Evolutionary conservation across 2,329 filamentous ascomycete genomes (phyloP), one percentile per base, ranked within the genome.

Genomic region (Falciphora oryzae): DNA sequence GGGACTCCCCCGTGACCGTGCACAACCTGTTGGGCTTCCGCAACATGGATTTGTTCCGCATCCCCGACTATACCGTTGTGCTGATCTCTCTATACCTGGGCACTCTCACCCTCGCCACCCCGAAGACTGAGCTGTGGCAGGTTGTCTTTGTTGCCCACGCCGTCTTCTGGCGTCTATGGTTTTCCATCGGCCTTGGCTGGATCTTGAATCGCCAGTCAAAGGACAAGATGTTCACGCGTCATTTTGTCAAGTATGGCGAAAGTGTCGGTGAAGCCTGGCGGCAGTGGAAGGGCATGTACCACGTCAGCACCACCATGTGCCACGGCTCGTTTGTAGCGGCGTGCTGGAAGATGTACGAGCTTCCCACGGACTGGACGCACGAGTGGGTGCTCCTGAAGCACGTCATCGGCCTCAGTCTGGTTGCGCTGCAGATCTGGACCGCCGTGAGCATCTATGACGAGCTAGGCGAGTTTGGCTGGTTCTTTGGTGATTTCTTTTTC

Each of bases 401-500:
- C 73, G 91, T 97, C 31, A 74, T 98, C 44, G 95, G 95, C 58
- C 81, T 85, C 62, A 86, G 90, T 63, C 81, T 98, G 68, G 87
- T 98, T 66, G 88, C 90, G 14, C 83, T 99, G 62, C 95, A 99
- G 73, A 77, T 96, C 25, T 99, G 95, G 95, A 97, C 93, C 1
- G 89, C 92, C 1, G 82, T 91, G 68, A 97, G 93, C 75, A 93
- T 98, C 69, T 96, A 98, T 75, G 93, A 97, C 62, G 96, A 92
- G 2, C 86, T 99, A 0, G 95, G 95, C 65, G 95, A 99, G 73
- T 99, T 98, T 72, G 95, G 95, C 71, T 99, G 94, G 94, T 98
- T 98, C 81, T 98, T 93, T 73, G 95, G 95, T 25, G 95, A 99
- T 75, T 99, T 98, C 81, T 98, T 99, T 82, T 97, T 95, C 74